Base-by-base conservation (phyloP, 2,329 filamentous ascomycete species). In the Trichoderma sp. region DNA sequence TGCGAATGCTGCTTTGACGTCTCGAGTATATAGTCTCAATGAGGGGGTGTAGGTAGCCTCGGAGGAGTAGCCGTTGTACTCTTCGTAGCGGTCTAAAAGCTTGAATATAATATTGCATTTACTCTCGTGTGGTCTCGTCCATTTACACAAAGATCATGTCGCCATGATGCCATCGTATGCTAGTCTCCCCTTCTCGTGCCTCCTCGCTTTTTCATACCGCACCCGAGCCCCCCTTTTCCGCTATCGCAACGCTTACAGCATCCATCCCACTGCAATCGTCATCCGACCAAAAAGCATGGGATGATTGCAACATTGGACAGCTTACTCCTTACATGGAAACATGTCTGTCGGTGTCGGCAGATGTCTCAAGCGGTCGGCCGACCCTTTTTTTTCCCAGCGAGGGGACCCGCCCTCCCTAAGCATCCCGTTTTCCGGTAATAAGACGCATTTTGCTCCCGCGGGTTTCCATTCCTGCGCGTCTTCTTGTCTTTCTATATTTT, bases 351-450 rank as follows among this genome's bases (percentile, higher is more conserved):
- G 50, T 62, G 47, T 62, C 59, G 59, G 59, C 26, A 45, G 48
- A 45, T 44, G 44, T 45, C 59, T 62, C 59, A n/a, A 47, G 59
- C 59, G 48, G 54, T 62, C 59, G 48, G 59, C 59, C 50, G 59
- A 54, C 50, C 9, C 30, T 1, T 14, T 39, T 39, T 34, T 24
- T 34, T 34, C 7, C 2, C 30, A 34, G 30, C 7, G 30, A 10
- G 30, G 7, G 30, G 30, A 62, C 59, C 59, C 59, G 59, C 59
- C 9, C n/a, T n/a, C 30, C 30, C 30, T 5, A 28, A 28, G 28
- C 28, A 28, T 28, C 28, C 39, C 17, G 15, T 41, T 24, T 44
- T 15, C 48, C 59, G 59, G 59, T 39, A 62, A 62, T 62, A 62
- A 62, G 48, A 54, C 48, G 59, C 59, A 45, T 54, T 62, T 39